Evolutionary conservation across 108 stramenopile species (phyloP), one percentile per base, ranked within the genome.

Genomic region (Craspedostauros australis): DNA sequence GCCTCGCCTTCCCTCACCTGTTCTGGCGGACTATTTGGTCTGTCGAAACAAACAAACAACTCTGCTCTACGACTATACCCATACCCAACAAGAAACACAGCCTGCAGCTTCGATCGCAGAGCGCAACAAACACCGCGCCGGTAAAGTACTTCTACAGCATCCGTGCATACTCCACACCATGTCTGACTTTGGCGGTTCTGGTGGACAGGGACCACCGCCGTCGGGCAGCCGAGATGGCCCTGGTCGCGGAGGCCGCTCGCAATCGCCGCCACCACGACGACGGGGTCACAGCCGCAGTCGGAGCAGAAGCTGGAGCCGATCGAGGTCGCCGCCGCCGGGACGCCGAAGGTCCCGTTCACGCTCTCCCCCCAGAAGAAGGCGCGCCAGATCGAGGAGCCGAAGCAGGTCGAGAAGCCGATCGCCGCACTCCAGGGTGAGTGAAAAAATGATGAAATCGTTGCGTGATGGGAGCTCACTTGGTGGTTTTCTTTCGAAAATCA

Each of bases 401-500:
- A 54, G 62, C 46, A 43, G 54, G 36, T 70, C 75, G 21, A 50
- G 75, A 5, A 76, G 75, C 47, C 60, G 63, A 19, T 72, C 71
- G n/a, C 65, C 58, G 25, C 65, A 33, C 2, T 39, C 65, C 3
- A 27, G 57, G 19, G 60, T 62, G 40, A 50, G 68, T 62, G 1
- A 4, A 5, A 5, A 48, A 7, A 24, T 42, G 5, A 7, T 39
- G 12, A 42, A 44, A 16, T 16, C 20, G 37, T 42, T 8, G 5
- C 9, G 16, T 22, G 14, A n/a, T n/a, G n/a, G n/a, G n/a, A n/a
- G n/a, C n/a, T n/a, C n/a, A n/a, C n/a, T n/a, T n/a, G n/a, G n/a
- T n/a, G n/a, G n/a, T n/a, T n/a, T n/a, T n/a, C n/a, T n/a, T n/a
- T n/a, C n/a, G n/a, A n/a, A n/a, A n/a, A n/a, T n/a, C n/a, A n/a